Conservation (phyloP, 495 filamentous ascomycete species). For the Penicillium pancosmium region DNA sequence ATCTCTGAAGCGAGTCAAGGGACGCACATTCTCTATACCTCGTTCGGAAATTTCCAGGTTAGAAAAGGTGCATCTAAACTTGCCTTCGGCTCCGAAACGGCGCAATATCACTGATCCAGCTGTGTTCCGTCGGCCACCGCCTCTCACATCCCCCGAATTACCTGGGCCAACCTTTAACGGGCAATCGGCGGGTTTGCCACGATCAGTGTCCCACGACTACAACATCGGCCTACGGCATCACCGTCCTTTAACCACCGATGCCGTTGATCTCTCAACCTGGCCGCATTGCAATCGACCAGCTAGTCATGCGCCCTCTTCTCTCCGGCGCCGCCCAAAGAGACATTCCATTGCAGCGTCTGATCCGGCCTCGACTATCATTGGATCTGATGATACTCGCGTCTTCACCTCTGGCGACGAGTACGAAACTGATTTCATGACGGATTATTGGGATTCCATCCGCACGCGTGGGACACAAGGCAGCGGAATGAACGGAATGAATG, state of each 20-base stretch:
- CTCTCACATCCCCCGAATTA: constrained; percentile 23
- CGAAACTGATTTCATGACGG: constrained; percentile 82
- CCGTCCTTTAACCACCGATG: constrained; percentile 35
- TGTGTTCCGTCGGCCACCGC: constrained; percentile 38
- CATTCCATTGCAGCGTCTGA: constrained; percentile 62
- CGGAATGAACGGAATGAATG: constrained; percentile 51
- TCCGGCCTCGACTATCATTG: constrained; percentile 76
- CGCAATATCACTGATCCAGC: constrained; percentile 49
- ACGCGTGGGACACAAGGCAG: constrained; percentile 72
- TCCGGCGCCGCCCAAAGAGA: constrained; percentile 44
- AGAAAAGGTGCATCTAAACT: constrained; percentile 28
- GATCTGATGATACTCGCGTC: constrained; percentile 81
- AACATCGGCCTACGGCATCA: constrained; percentile 23
- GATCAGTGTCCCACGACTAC: constrained; percentile 34
- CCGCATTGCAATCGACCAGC: constrained; percentile 23
- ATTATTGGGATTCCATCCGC: constrained; percentile 90
- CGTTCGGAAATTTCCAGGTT: constrained; percentile 25
- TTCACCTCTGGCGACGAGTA: constrained; percentile 81
- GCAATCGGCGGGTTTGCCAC: constrained; percentile 18
- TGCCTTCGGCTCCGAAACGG: constrained; percentile 29
- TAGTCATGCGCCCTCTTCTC: constrained; percentile 26
- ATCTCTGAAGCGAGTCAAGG: constrained; percentile 38
- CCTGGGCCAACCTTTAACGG: constrained; percentile 15
- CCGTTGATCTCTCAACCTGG: constrained; percentile 31
- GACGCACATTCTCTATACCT: constrained; percentile 40